Conservation (phyloP, 1,139 yeast species). For the Suzukiozyma palmioleophila region DNA sequence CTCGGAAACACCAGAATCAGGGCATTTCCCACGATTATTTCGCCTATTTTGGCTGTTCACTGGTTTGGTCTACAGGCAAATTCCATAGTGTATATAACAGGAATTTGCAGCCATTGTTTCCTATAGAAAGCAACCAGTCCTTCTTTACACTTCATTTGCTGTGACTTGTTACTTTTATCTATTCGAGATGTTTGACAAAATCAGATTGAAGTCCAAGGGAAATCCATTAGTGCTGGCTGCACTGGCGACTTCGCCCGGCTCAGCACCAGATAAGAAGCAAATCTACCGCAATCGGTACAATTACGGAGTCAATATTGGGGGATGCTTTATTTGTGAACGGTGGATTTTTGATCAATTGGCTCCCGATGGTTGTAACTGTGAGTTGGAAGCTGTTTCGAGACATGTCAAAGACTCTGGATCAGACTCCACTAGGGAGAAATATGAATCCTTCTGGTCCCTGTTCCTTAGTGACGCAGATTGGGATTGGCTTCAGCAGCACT, state of each 20-base stretch:
- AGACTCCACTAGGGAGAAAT: conserved; percentile 49
- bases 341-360: conserved; percentile 61
- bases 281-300: conserved; percentile 65
- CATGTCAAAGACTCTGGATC: conserved; percentile 46
- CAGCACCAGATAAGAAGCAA: conserved; percentile 42
- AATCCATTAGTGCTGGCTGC: conserved; percentile 23
- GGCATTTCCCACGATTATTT: too few species aligned
- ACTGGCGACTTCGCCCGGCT: conserved; percentile 26
- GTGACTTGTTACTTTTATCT: too few species aligned
- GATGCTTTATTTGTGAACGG: conserved; percentile 76
- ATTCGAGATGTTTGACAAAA: conserved; percentile 34
- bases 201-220: conserved; percentile 37
- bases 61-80: too few species aligned
- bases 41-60: too few species aligned
- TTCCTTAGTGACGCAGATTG: conserved; percentile 72
- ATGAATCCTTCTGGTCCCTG: conserved; percentile 68
- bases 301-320: conserved; percentile 85
- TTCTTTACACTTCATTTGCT: too few species aligned
- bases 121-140: too few species aligned
- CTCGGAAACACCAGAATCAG: too few species aligned
- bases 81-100: too few species aligned
- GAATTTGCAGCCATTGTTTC: background rate
- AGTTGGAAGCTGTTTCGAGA: conserved; percentile 65
- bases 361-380: conserved; percentile 47
- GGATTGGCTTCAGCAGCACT: conserved; percentile 63